phyloP scores from a whole-genome alignment of 495 filamentous ascomycete genomes.

The Xylaria nigripes region DNA sequence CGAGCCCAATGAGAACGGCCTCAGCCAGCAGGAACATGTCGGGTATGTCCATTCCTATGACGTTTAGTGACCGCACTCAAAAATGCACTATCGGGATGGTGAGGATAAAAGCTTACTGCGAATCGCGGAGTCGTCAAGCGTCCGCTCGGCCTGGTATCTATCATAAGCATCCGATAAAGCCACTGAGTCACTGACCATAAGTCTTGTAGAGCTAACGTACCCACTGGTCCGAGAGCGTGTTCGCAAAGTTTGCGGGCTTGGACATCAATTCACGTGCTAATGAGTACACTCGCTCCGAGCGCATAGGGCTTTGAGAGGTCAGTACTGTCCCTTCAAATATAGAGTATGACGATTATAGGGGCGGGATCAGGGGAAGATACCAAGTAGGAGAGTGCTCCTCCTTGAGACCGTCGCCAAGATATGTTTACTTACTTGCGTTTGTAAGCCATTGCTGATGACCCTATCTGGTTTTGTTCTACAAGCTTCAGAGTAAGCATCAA shows the following conservation, averaged over 20 bases:
- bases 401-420: background rate
- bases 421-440: constrained; percentile 54
- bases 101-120: constrained; percentile 31
- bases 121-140: constrained; percentile 55
- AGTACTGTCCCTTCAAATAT: background rate
- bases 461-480: constrained; percentile 8
- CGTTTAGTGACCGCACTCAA: background rate
- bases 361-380: background rate
- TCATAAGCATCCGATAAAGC: constrained; percentile 11
- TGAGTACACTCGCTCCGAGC: constrained; percentile 72
- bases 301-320: constrained; percentile 47
- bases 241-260: constrained; percentile 57
- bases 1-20: constrained; percentile 57
- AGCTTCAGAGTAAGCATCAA: background rate
- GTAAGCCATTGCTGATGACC: constrained; percentile 58
- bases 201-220: constrained; percentile 57
- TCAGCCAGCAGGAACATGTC: constrained; percentile 62
- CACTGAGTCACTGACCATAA: too few relatives aligned
- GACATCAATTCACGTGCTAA: constrained; percentile 64
- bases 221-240: constrained; percentile 82
- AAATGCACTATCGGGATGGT: background rate
- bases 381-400: background rate
- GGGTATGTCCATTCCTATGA: constrained; percentile 11
- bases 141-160: constrained; percentile 17
- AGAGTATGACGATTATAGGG: background rate